A percentile compares a stretch with the other conserved stretches of the same genome.
phyloP scores from a whole-genome alignment of 2,329 filamentous ascomycete genomes.

The Fusarium sp. region DNA sequence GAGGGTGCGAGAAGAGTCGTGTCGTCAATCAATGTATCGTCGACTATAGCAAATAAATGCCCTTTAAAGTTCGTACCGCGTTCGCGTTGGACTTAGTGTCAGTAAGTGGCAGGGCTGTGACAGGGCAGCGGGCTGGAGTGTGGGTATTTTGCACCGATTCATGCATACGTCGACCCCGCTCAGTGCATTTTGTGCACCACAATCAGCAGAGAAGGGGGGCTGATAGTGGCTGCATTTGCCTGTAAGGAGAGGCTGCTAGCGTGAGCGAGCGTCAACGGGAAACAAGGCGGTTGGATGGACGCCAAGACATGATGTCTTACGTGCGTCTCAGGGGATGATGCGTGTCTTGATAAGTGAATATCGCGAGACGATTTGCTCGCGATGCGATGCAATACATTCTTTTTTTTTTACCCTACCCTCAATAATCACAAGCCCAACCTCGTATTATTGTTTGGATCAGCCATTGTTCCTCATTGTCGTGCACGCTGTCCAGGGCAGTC shows the following conservation, averaged over 20 bases:
- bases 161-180: conserved; percentile 42
- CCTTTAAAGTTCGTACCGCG: conserved; percentile 52
- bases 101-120: conserved; percentile 47
- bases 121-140: conserved; percentile 37
- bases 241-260: conserved; percentile 41
- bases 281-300: conserved; percentile 23
- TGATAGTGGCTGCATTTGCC: conserved; percentile 31
- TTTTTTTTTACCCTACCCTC: background rate
- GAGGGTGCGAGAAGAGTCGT: conserved; percentile 36
- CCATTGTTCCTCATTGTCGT: background rate
- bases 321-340: conserved; percentile 21
- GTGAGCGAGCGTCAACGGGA: conserved; percentile 25
- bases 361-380: conserved; percentile 9
- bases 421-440: conserved; percentile 23
- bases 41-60: conserved; percentile 45
- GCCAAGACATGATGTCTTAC: conserved; percentile 24
- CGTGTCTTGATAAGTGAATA: conserved; percentile 36
- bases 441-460: background rate
- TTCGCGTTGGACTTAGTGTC: conserved; percentile 52
- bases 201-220: conserved; percentile 27
- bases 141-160: conserved; percentile 37
- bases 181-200: conserved; percentile 25
- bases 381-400: conserved; percentile 23
- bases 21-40: conserved; percentile 45
- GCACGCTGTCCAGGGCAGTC: background rate